Evolutionary conservation across 345 rosid species (phyloP).

Genomic region (Gynandropsis gynandra): DNA sequence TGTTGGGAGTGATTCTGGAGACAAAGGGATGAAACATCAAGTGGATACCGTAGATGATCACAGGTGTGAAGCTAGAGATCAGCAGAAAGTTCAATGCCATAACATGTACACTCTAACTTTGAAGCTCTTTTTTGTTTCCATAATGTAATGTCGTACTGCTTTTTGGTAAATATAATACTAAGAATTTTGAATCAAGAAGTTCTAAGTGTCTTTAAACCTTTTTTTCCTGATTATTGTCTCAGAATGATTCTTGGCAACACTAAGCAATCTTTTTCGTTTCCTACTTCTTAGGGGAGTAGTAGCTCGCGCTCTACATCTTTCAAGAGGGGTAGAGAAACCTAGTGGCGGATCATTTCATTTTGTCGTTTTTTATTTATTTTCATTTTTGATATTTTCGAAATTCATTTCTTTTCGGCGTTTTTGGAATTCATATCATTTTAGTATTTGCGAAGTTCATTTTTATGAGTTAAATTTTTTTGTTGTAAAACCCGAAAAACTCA

Average conservation of each 20-base stretch:
- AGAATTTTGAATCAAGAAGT: conserved; percentile 1
- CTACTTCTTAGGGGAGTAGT: conserved; percentile 71
- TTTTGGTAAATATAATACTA: not conserved
- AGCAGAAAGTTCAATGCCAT: conserved; percentile 89
- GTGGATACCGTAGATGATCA: conserved; percentile 56
- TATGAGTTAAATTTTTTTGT: too few species aligned
- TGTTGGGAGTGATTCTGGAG: conserved; percentile 61
- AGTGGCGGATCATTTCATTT: too few species aligned
- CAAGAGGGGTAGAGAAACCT: conserved; percentile 99
- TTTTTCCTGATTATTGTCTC: conserved; percentile 11
- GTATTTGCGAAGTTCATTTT: too few species aligned
- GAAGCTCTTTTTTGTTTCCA: not conserved
- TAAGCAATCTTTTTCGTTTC: conserved; percentile 13
- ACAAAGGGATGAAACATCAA: conserved; percentile 48
- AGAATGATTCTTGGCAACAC: conserved; percentile 8
- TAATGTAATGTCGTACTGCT: too few species aligned
- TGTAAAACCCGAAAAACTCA: too few species aligned
- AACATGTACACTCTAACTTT: conserved; percentile 42
- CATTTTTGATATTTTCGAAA: too few species aligned
- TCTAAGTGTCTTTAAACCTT: not conserved
- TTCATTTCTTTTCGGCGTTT: too few species aligned
- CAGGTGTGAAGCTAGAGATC: conserved; percentile 73
- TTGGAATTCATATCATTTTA: too few species aligned
- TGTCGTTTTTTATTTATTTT: too few species aligned
- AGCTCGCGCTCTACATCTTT: conserved; percentile 94